Conservation (phyloP, 345 rosid genomes). For the Linum trigynum region DNA sequence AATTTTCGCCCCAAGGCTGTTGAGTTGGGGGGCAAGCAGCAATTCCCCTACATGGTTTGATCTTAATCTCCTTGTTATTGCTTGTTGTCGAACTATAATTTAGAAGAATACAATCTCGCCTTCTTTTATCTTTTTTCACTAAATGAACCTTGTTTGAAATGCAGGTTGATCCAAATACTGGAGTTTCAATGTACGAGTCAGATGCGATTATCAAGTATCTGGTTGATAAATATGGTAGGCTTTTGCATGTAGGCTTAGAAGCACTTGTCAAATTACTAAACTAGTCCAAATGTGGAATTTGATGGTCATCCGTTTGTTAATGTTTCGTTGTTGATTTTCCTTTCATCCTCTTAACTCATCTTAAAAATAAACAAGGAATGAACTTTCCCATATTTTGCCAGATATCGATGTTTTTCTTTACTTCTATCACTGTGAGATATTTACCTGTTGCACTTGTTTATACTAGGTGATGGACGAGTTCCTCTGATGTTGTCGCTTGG, state of each 20-base stretch:
- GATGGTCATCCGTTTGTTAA: no score
- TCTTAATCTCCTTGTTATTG: slow-evolving; percentile 9
- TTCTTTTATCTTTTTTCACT: no score
- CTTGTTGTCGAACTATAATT: background rate
- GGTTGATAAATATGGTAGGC: slow-evolving; percentile 65
- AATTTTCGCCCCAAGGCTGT: slow-evolving; percentile 72
- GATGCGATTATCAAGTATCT: slow-evolving; percentile 83
- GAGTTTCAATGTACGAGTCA: slow-evolving; percentile 88
- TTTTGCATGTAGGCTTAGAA: background rate
- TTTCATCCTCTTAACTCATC: no score
- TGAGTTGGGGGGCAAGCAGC: slow-evolving; percentile 85
- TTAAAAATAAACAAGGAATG: no score
- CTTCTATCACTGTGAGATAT: background rate
- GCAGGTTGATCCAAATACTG: slow-evolving; percentile 92
- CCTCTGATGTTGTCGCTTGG: slow-evolving; percentile 78
- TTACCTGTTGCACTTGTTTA: slow-evolving; percentile 16
- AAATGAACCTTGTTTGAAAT: background rate
- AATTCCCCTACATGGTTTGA: slow-evolving; percentile 90
- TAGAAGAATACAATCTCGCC: background rate
- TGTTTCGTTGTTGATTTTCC: no score
- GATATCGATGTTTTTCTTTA: no score
- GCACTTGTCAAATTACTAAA: no score
- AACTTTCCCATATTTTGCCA: no score
- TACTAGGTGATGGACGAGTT: slow-evolving; percentile 74
- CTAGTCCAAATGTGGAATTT: no score